These are phyloP conservation scores for Fusarium nanum DNA, from an alignment of 2,329 filamentous ascomycete genomes.

Conservation along the genomic window DNA sequence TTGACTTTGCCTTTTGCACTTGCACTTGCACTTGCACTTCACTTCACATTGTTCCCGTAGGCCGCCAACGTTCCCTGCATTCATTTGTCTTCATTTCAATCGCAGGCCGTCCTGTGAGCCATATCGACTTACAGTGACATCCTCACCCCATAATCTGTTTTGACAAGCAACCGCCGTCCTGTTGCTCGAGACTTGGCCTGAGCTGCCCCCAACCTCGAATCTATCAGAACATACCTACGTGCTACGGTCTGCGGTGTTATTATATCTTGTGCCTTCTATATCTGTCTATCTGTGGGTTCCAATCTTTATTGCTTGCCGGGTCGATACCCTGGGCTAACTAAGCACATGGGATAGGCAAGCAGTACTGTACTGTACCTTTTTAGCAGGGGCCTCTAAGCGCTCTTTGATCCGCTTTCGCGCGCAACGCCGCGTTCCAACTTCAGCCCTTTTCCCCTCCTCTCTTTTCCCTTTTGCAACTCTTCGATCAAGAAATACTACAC, in stretches of 20 bases:
- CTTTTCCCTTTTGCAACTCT: slow-evolving; percentile 31
- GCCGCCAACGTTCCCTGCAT: slow-evolving; percentile 27
- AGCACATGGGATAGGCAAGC: slow-evolving; percentile 17
- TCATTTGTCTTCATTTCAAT: slow-evolving; percentile 29
- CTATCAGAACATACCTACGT: slow-evolving; percentile 21
- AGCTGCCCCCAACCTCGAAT: background rate
- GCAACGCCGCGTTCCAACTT: slow-evolving; percentile 43
- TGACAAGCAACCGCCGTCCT: slow-evolving; percentile 8
- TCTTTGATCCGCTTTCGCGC: slow-evolving; percentile 44
- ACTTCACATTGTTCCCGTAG: background rate
- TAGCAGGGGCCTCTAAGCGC: slow-evolving; percentile 45
- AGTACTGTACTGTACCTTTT: slow-evolving; percentile 21
- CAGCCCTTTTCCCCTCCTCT: slow-evolving; percentile 44
- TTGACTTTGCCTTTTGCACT: background rate
- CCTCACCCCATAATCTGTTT: slow-evolving; percentile 3
- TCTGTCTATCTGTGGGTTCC: slow-evolving; percentile 21
- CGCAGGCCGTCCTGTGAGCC: slow-evolving; percentile 23
- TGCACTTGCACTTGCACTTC: slow-evolving; percentile 1
- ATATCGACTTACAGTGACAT: slow-evolving; percentile 34
- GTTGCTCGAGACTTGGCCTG: background rate
- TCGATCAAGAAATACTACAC: slow-evolving; percentile 33
- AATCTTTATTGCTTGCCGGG: slow-evolving; percentile 27
- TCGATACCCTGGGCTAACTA: slow-evolving; percentile 21
- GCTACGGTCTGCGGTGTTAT: slow-evolving; percentile 33
- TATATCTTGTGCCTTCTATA: slow-evolving; percentile 16